Evolutionary conservation across 2,329 filamentous ascomycete genomes (phyloP).

Genomic region (Arthrobotrys pseudoclavata): DNA sequence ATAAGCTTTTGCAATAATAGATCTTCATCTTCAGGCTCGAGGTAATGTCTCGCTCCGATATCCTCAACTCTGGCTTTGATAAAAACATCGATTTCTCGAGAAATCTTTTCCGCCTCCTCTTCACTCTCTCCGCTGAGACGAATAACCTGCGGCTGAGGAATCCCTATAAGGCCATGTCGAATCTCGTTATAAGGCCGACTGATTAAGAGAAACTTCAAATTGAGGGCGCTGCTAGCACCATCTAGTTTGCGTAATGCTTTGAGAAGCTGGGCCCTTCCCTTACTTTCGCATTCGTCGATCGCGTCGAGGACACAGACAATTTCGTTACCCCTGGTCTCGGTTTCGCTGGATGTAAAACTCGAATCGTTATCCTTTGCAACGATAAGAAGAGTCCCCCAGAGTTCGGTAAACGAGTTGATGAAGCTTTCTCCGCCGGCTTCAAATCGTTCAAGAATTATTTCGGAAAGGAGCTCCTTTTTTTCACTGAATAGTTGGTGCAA

Average conservation of each 20-base stretch:
- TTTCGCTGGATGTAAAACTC: neutral
- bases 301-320: conserved; percentile 65
- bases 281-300: conserved; percentile 66
- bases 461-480: conserved; percentile 57
- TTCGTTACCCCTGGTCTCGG: neutral
- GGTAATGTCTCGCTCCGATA: conserved; percentile 2
- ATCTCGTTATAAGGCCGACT: conserved; percentile 65
- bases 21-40: conserved; percentile 7
- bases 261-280: conserved; percentile 61
- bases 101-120: conserved; percentile 55
- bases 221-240: neutral
- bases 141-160: neutral
- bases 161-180: conserved; percentile 50
- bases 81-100: conserved; percentile 62
- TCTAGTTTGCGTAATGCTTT: conserved; percentile 64
- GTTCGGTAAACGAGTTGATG: conserved; percentile 19
- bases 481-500: conserved; percentile 66
- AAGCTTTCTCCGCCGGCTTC: neutral
- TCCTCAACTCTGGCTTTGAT: conserved; percentile 46
- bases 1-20: conserved; percentile 13
- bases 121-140: conserved; percentile 57
- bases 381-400: conserved; percentile 25
- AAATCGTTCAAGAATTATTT: conserved; percentile 11
- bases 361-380: conserved; percentile 1
- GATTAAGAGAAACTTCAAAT: conserved; percentile 59